These are phyloP conservation scores for Sideroxylon spinosum DNA, from an alignment of 179 eudicot species.

Conservation along the genomic window DNA sequence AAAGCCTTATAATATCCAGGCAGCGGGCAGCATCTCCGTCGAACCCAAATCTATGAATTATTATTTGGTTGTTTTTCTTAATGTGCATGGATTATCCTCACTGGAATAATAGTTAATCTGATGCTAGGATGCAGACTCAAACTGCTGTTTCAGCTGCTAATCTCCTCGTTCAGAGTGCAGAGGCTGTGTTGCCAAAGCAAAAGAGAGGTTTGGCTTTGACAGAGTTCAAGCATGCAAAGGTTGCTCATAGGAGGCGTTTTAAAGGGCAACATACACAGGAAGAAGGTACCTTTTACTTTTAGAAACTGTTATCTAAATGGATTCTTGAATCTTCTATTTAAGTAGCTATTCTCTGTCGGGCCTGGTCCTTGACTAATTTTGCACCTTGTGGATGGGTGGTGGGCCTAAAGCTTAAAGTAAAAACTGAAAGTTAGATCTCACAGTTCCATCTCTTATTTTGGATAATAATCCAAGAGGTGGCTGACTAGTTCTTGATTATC, in stretches of 20 bases:
- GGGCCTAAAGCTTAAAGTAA: not conserved
- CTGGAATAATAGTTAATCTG: constrained; percentile 16
- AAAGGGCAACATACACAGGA: constrained; percentile 33
- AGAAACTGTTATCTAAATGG: constrained; percentile 9
- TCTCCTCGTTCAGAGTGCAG: constrained; percentile 63
- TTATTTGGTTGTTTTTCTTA: too few relatives aligned
- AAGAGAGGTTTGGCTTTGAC: constrained; percentile 56
- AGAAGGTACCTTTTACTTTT: constrained; percentile 40
- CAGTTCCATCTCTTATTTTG: not conserved
- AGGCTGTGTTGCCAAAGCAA: constrained; percentile 76
- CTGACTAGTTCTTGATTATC: not conserved
- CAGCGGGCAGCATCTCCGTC: not conserved
- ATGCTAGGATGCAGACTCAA: constrained; percentile 69
- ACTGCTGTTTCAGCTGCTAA: constrained; percentile 69
- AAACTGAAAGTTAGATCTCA: not conserved
- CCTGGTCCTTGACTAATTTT: not conserved
- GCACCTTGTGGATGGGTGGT: constrained; percentile 2
- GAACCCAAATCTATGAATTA: not conserved
- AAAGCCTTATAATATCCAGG: not conserved
- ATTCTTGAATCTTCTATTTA: not conserved
- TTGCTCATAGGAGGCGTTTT: constrained; percentile 59
- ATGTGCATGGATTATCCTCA: not conserved
- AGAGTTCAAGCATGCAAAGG: constrained; percentile 74
- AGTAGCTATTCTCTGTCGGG: not conserved
- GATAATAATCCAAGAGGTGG: not conserved